Evolutionary conservation across 176 grass and related monocot species (phyloP).

Genomic region (Secale cereale): DNA sequence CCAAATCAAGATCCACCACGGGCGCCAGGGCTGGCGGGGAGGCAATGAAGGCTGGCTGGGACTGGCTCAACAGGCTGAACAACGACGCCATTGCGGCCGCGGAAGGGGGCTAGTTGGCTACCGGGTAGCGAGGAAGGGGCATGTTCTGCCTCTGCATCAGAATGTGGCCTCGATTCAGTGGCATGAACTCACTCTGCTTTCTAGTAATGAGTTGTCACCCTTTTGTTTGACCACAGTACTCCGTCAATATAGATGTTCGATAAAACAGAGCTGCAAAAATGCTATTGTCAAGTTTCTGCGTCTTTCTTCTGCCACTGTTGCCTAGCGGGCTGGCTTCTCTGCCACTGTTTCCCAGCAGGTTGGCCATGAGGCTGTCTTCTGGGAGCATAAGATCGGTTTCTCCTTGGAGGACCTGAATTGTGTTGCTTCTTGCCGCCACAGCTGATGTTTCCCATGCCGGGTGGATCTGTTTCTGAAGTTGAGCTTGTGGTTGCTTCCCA

Average conservation of each 20-base stretch:
- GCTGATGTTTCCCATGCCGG: constrained; percentile 20
- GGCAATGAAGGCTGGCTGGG: too few species aligned
- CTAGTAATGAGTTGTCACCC: neutral
- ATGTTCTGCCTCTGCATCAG: neutral
- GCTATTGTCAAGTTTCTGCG: constrained; percentile 49
- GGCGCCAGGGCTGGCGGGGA: too few species aligned
- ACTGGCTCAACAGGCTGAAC: too few species aligned
- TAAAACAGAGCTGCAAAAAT: neutral
- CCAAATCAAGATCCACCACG: too few species aligned
- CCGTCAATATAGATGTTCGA: neutral
- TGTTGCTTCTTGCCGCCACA: constrained; percentile 43
- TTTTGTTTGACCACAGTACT: neutral
- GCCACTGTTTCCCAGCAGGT: constrained; percentile 5
- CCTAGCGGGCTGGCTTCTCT: constrained; percentile 13
- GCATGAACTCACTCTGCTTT: neutral
- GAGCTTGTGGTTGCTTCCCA: constrained; percentile 20
- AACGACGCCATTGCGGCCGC: too few species aligned
- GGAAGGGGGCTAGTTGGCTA: too few species aligned
- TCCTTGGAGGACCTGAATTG: constrained; percentile 42
- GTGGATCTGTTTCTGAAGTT: constrained; percentile 24
- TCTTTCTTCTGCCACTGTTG: constrained; percentile 45
- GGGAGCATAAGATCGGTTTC: constrained; percentile 29
- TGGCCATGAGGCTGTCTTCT: constrained; percentile 42
- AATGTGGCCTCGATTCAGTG: neutral
- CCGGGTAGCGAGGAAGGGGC: too few species aligned